These are phyloP conservation scores for Cryptosporidium parvum DNA, from an alignment of 169 alveolate genomes.

Conservation along the genomic window DNA sequence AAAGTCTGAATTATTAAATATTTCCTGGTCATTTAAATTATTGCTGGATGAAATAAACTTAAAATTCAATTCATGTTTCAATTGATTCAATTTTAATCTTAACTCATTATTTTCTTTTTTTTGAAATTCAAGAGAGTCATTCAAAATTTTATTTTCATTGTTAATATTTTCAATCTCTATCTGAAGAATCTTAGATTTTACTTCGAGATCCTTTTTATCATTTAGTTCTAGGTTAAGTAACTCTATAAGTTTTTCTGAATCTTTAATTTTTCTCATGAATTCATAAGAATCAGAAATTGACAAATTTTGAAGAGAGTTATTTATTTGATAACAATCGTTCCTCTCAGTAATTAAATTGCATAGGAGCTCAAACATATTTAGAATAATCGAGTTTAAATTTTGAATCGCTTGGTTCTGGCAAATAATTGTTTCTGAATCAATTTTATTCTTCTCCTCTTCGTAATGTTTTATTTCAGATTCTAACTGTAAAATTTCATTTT, in stretches of 20 bases:
- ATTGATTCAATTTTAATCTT: neutral
- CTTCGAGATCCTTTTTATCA: slow-evolving; percentile 11
- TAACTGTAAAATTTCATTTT: slow-evolving; percentile 14
- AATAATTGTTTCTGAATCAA: slow-evolving; percentile 11
- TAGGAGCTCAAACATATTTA: neutral
- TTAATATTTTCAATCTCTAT: slow-evolving; percentile 25
- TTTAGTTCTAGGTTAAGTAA: slow-evolving; percentile 9
- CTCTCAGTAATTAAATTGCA: neutral
- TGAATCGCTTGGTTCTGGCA: neutral
- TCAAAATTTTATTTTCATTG: slow-evolving; percentile 6
- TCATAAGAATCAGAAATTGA: slow-evolving; percentile 38
- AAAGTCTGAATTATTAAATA: neutral
- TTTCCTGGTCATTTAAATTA: neutral
- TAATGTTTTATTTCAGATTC: slow-evolving; percentile 27
- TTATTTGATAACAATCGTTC: neutral
- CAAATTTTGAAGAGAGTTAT: neutral
- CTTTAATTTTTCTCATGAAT: neutral
- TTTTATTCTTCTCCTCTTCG: slow-evolving; percentile 20
- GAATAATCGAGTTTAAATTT: neutral
- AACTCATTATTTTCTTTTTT: slow-evolving; percentile 40
- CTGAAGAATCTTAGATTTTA: slow-evolving; percentile 6
- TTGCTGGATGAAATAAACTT: neutral
- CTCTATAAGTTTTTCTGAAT: neutral
- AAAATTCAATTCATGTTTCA: slow-evolving; percentile 12
- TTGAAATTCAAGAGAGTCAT: neutral